Conservation (phyloP, 192 early-diverging fungal species). For the Coemansia sp. region DNA sequence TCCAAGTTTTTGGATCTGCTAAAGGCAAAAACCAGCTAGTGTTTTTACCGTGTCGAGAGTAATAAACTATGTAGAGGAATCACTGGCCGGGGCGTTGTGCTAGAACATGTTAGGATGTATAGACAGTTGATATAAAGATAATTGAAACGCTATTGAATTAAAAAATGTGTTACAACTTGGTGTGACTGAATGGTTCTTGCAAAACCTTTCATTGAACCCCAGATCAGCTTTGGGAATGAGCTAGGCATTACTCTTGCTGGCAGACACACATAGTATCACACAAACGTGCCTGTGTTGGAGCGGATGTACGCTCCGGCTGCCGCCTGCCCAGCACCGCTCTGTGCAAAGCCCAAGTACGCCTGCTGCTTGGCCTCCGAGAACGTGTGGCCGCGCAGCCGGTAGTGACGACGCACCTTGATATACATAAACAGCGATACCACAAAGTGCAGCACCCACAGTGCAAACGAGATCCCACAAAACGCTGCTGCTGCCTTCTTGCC, state of each 20-base stretch:
- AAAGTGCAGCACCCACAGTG: constrained; percentile 66
- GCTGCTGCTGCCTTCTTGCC: constrained; percentile 67
- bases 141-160: no score
- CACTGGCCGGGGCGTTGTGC: no score
- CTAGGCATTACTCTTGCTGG: no score
- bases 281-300: constrained; percentile 48
- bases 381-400: constrained; percentile 68
- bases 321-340: constrained; percentile 53
- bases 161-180: no score
- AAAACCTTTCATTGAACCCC: no score
- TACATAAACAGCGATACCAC: constrained; percentile 62
- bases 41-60: not conserved
- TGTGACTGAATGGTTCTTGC: no score
- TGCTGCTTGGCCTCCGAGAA: constrained; percentile 71
- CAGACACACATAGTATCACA: constrained; percentile 6
- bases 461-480: constrained; percentile 63
- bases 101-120: no score
- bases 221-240: no score
- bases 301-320: constrained; percentile 44
- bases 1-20: constrained; percentile 72
- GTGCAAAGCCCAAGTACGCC: constrained; percentile 59
- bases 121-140: no score
- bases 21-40: constrained; percentile 53
- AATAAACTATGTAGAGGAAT: no score
- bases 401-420: constrained; percentile 64